Conservation (phyloP, 345 rosid species). For the Eucalyptus polyanthemos region DNA sequence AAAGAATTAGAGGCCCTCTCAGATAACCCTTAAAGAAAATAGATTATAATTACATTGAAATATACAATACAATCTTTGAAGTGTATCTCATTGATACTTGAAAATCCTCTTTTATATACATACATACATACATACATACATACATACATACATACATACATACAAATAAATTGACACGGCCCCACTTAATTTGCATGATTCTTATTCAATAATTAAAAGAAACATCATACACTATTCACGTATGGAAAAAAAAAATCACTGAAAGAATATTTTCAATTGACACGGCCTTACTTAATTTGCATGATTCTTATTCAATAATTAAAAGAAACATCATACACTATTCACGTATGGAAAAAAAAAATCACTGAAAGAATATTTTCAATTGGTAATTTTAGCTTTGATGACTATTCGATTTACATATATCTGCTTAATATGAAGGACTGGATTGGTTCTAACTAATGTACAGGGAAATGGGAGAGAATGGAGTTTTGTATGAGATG, state of each 20-base stretch:
- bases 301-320: not conserved
- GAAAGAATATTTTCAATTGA: not conserved
- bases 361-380: not conserved
- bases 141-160: not conserved
- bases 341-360: not conserved
- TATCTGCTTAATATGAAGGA: not conserved
- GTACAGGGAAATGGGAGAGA: not conserved
- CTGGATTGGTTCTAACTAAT: not conserved
- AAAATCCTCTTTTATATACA: not conserved
- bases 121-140: not conserved
- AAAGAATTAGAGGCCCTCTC: not conserved
- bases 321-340: not conserved
- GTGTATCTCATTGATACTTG: not conserved
- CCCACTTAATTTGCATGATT: not conserved
- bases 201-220: not conserved
- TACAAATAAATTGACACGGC: not conserved
- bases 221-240: not conserved
- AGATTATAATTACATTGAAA: not conserved
- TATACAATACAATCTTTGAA: not conserved
- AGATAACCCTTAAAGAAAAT: not conserved
- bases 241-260: not conserved
- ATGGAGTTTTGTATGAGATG: not conserved
- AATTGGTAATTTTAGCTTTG: not conserved
- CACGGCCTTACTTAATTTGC: not conserved
- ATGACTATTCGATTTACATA: not conserved